These are phyloP conservation scores for Alternaria rosae DNA, from an alignment of 2,329 filamentous ascomycete genomes.

Conservation along the genomic window DNA sequence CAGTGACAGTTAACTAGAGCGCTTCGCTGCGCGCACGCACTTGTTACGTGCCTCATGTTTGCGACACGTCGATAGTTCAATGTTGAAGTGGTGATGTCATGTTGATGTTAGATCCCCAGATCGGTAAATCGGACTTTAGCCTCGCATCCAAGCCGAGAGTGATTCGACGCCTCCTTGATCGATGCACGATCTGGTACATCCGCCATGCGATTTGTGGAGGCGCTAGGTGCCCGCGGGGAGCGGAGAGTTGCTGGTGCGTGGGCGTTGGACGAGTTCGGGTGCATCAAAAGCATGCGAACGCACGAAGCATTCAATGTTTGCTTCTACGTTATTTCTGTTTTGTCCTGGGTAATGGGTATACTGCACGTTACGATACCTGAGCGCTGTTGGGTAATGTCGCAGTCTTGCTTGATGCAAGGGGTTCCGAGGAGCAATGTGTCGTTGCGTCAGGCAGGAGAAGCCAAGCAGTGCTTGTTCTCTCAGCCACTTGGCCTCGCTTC, in stretches of 20 bases:
- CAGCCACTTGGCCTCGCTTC: conserved; percentile 3
- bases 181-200: conserved; percentile 11
- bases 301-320: neutral
- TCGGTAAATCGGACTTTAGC: conserved; percentile 12
- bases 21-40: conserved; percentile 9
- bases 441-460: conserved; percentile 8
- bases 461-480: conserved; percentile 14
- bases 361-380: neutral
- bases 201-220: conserved; percentile 1
- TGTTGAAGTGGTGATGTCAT: conserved; percentile 33
- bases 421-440: neutral
- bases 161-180: conserved; percentile 12
- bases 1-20: neutral
- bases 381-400: neutral
- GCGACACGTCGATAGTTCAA: conserved; percentile 12
- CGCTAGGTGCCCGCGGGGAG: conserved; percentile 21
- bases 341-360: neutral
- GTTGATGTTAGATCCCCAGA: conserved; percentile 1
- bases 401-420: neutral
- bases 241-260: conserved; percentile 1
- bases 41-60: conserved; percentile 16
- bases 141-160: conserved; percentile 22
- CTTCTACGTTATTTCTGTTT: neutral
- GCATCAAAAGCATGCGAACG: neutral
- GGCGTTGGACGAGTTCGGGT: neutral